phyloP scores from a whole-genome alignment of 2,329 filamentous ascomycete genomes.

The Aspergillus novoparasiticus region DNA sequence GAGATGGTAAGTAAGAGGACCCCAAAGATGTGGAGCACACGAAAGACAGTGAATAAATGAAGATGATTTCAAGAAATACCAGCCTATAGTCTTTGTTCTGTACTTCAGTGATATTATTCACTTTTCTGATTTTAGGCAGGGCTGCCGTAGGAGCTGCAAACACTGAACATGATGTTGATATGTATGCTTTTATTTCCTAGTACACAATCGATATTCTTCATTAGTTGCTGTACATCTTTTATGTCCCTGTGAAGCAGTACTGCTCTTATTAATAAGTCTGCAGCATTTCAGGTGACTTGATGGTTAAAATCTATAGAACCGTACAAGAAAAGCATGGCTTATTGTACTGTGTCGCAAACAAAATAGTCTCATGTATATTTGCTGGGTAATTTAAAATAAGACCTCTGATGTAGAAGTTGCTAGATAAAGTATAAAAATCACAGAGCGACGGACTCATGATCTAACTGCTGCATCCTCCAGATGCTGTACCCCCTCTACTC shows the following conservation, averaged over 20 bases:
- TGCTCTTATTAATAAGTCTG: neutral
- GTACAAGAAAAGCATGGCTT: too few species aligned
- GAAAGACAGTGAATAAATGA: neutral
- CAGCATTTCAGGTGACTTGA: neutral
- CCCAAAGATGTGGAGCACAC: neutral
- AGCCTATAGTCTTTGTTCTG: neutral
- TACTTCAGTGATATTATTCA: neutral
- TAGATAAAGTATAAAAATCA: neutral
- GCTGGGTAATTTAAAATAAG: neutral
- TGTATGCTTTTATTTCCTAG: neutral
- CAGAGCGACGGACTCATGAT: neutral
- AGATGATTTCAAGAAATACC: neutral
- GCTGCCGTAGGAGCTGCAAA: neutral
- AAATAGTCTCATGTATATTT: neutral
- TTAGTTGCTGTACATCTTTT: neutral
- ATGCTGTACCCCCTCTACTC: neutral
- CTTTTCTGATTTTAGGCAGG: neutral
- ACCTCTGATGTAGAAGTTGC: neutral
- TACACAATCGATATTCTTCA: neutral
- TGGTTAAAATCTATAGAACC: neutral
- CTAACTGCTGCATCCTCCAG: neutral
- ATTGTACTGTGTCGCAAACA: neutral
- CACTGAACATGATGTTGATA: neutral
- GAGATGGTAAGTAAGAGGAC: neutral
- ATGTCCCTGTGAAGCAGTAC: neutral